Percentiles rank a stretch among this genome's conserved stretches.
phyloP scores from a whole-genome alignment of 1,284 basidiomycete species.

The Sparassis latifolia region DNA sequence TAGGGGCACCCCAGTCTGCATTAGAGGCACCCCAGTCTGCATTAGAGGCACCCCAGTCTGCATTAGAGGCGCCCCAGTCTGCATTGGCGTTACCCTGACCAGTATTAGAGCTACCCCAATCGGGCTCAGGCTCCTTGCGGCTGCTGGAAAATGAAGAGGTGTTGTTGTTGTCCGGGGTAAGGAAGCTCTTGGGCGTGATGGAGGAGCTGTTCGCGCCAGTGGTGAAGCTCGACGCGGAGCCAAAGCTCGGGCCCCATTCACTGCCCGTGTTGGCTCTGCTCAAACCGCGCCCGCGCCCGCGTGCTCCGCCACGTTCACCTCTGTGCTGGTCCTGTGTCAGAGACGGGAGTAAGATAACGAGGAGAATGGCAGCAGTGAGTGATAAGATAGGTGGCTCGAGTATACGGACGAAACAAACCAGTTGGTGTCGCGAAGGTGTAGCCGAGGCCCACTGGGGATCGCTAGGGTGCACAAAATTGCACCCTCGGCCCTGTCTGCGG shows the following conservation, averaged over 20 bases:
- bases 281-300: not conserved
- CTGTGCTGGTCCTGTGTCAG: not conserved
- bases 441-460: not conserved
- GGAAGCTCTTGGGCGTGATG: no score
- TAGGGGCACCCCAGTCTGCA: not conserved
- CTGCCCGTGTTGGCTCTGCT: not conserved
- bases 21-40: not conserved
- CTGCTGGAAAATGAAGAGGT: no score
- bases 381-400: not conserved
- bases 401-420: not conserved
- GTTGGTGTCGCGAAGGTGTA: not conserved
- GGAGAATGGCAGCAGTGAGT: no score
- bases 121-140: no score
- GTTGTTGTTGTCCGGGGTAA: no score
- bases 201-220: no score
- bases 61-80: not conserved
- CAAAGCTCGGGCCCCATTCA: not conserved
- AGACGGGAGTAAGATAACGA: not conserved
- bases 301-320: not conserved
- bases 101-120: not conserved
- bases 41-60: not conserved
- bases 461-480: not conserved
- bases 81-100: not conserved
- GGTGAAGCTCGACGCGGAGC: not conserved
- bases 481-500: not conserved